These are phyloP conservation scores for Astrothelium macrocarpum DNA, from an alignment of 495 filamentous ascomycete genomes.

Conservation along the genomic window DNA sequence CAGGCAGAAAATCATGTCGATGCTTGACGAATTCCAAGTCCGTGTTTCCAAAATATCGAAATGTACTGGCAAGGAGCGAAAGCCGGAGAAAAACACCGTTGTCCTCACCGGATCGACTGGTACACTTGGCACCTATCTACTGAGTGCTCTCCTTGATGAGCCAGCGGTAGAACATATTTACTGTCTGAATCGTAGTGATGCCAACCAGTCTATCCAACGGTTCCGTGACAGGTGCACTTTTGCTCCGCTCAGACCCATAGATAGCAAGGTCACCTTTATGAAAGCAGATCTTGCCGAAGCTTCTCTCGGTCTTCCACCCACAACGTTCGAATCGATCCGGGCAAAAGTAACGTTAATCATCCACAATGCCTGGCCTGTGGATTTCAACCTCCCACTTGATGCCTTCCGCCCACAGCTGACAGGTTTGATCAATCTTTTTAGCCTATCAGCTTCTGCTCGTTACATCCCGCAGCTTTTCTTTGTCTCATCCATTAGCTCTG, in stretches of 20 bases:
- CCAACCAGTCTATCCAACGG: neutral
- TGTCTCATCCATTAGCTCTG: constrained; percentile 12
- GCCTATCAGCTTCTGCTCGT: neutral
- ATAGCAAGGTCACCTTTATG: constrained; percentile 20
- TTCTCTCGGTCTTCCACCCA: constrained; percentile 18
- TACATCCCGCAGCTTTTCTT: constrained; percentile 10
- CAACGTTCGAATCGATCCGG: constrained; percentile 15
- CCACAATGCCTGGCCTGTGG: constrained; percentile 41
- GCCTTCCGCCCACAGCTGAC: constrained; percentile 22
- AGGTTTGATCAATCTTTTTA: constrained; percentile 8
- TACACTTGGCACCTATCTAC: constrained; percentile 10
- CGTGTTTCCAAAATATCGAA: neutral
- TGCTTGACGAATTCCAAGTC: neutral
- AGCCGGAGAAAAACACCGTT: constrained; percentile 3
- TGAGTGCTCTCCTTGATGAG: constrained; percentile 7
- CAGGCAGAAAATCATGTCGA: neutral
- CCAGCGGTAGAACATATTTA: constrained; percentile 6
- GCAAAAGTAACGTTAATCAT: constrained; percentile 28
- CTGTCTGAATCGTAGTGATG: constrained; percentile 12
- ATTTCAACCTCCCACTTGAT: constrained; percentile 36
- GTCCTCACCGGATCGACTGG: constrained; percentile 18
- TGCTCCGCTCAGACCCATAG: neutral
- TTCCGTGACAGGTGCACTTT: neutral
- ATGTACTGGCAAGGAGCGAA: neutral
- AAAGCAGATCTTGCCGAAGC: constrained; percentile 17